Evolutionary conservation across 129 eudicot genomes (phyloP).

Genomic region (Glebionis coronaria): DNA sequence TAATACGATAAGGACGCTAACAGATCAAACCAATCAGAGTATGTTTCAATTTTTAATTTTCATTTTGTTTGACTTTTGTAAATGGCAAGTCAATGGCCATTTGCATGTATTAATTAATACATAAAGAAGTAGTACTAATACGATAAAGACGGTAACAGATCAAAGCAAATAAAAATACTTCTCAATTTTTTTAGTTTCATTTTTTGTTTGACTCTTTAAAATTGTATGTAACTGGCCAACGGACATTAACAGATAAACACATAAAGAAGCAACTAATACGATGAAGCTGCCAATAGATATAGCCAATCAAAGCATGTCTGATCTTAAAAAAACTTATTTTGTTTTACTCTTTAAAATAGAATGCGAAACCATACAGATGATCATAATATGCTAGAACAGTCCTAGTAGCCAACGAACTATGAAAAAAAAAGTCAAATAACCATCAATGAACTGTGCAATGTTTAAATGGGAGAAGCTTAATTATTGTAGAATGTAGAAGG

Average conservation of each 20-base stretch:
- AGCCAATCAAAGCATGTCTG: not conserved
- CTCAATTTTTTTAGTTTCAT: too few relatives aligned
- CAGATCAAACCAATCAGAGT: too few relatives aligned
- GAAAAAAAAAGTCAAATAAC: slow-evolving; percentile 13
- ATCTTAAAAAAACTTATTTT: not conserved
- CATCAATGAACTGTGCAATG: not conserved
- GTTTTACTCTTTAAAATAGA: slow-evolving; percentile 1
- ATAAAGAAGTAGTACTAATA: too few relatives aligned
- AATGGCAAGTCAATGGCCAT: too few relatives aligned
- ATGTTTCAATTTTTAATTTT: too few relatives aligned
- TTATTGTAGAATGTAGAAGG: not conserved
- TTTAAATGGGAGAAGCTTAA: not conserved
- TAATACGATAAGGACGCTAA: too few relatives aligned
- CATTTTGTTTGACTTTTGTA: too few relatives aligned
- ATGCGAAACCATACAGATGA: not conserved
- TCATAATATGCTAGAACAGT: not conserved
- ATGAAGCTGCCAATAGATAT: not conserved
- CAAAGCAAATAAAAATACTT: too few relatives aligned
- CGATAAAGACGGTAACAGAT: too few relatives aligned
- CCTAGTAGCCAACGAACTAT: slow-evolving; percentile 14
- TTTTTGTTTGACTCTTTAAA: too few relatives aligned
- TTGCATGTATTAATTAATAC: too few relatives aligned
- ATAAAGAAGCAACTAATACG: not conserved
- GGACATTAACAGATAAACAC: not conserved
- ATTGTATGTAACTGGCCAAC: not conserved